Conservation (phyloP, 371 early-diverging fungal species). For the Syncephalastrum sp. region DNA sequence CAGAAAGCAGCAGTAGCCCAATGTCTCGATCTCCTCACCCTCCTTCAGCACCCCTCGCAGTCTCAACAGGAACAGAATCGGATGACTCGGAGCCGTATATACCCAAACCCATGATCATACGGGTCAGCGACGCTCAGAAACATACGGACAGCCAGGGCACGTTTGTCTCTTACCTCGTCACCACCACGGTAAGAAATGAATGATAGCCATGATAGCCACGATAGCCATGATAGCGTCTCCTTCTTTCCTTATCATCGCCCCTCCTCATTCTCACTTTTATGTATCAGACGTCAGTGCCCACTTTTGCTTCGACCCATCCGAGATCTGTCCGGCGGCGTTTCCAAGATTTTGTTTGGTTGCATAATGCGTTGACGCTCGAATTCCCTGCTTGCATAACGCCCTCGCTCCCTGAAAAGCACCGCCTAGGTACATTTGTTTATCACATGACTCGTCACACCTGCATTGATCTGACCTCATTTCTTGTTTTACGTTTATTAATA, state of each 20-base stretch:
- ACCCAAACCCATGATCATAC: constrained; percentile 39
- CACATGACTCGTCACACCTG: not conserved
- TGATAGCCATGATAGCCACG: no score
- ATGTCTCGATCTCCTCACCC: not conserved
- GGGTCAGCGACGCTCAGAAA: constrained; percentile 79
- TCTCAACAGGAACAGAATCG: not conserved
- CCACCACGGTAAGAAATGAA: constrained; percentile 56
- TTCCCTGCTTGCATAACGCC: constrained; percentile 86
- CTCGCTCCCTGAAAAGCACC: constrained; percentile 91
- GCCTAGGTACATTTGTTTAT: constrained; percentile 63
- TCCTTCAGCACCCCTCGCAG: no score
- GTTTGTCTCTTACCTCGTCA: constrained; percentile 81
- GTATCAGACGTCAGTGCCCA: no score
- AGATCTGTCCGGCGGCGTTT: constrained; percentile 78
- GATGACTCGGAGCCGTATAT: not conserved
- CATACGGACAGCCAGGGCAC: constrained; percentile 79
- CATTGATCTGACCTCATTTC: not conserved
- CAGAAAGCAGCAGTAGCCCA: not conserved
- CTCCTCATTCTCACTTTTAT: no score
- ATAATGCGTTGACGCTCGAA: constrained; percentile 68
- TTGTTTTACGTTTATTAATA: constrained; percentile 13
- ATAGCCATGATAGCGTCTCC: no score
- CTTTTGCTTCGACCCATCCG: no score
- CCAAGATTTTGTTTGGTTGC: constrained; percentile 93
- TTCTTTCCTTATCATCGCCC: no score